Base-by-base conservation (phyloP, 495 filamentous ascomycete species). In the Penicillium parvum region DNA sequence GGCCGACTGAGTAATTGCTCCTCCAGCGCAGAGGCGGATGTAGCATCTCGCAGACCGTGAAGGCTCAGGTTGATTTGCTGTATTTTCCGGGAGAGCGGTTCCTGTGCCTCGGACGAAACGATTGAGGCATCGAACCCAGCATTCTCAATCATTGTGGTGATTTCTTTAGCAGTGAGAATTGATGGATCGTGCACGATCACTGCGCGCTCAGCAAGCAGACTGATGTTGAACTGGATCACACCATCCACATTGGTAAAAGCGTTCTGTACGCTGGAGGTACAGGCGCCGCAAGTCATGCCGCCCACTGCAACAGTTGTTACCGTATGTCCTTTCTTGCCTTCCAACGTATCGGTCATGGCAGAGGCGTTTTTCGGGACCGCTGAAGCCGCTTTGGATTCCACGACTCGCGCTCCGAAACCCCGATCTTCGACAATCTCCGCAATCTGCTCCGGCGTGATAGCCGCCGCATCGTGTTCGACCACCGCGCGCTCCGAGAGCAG, bases 281-380 rank as follows among this genome's bases (percentile, higher is more conserved):
- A 98, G 18, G 91, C 88, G 15, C 91, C 91, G 55, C 91, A 98
- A 4, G 91, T 97, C 92, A 98, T 97, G 20, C 92, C 92, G 52
- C 85, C 86, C 17, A 98, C 78, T 3, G 83, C 79, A 12, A 98
- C 74, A 1, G 89, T 96, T 0, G 90, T 96, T 4, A 83, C 81
- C 48, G 79, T 54, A 3, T 73, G 53, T 18, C 67, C 60, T 25
- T 47, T 61, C 32, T 60, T 66, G 49, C 70, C 65, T 22, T 70
- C 75, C 17, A 68, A 42, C 34, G 23, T 65, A 53, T 40, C 56
- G 15, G 38, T 45, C 16, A 52, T 34, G 14, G 46, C 30, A 2
- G 55, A 40, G 17, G 48, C 49, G 15, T 36, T 48, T 18, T 45
- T 45, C 35, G 43, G 12, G 32, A 20, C 46, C 16, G 26, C 22